A percentile compares a stretch with the other conserved stretches of the same genome.
Evolutionary conservation across 208 protist species (phyloP).

Genomic region (Trypanosomatidae sp.): DNA sequence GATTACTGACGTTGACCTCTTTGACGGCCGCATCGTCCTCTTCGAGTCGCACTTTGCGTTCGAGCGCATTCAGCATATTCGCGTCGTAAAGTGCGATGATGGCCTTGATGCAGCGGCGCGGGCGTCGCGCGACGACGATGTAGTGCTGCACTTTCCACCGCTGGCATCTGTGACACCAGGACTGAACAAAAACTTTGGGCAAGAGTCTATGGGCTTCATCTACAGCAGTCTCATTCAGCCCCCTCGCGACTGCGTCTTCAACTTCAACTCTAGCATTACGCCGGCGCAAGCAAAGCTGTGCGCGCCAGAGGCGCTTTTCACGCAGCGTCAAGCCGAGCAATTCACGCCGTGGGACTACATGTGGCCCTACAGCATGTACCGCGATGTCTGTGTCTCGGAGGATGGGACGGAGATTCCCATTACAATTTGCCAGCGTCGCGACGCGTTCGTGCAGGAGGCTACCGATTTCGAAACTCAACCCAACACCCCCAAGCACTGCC

Average conservation of each 20-base stretch:
- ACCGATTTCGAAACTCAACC: slow-evolving; percentile 90
- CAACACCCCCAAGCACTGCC: slow-evolving; percentile 86
- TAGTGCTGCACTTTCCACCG: slow-evolving; percentile 88
- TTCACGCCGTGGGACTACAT: slow-evolving; percentile 94
- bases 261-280: slow-evolving; percentile 81
- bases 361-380: slow-evolving; percentile 93
- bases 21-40: slow-evolving; percentile 73
- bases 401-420: slow-evolving; percentile 90
- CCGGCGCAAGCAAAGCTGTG: slow-evolving; percentile 61
- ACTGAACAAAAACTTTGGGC: slow-evolving; percentile 90
- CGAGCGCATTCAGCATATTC: slow-evolving; percentile 84
- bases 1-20: slow-evolving; percentile 89
- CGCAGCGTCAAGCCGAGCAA: slow-evolving; percentile 88
- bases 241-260: slow-evolving; percentile 84
- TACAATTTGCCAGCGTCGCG: slow-evolving; percentile 86
- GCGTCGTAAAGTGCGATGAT: slow-evolving; percentile 78
- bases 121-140: slow-evolving; percentile 49
- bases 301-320: slow-evolving; percentile 80
- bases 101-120: slow-evolving; percentile 64
- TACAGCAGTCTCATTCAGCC: slow-evolving; percentile 89
- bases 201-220: slow-evolving; percentile 87
- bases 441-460: slow-evolving; percentile 88
- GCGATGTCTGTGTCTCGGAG: slow-evolving; percentile 79
- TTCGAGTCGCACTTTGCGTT: slow-evolving; percentile 85
- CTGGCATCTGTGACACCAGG: slow-evolving; percentile 74